Evolutionary conservation across 352 stramenopile species (phyloP).

Genomic region (Phytophthora uliginosa): DNA sequence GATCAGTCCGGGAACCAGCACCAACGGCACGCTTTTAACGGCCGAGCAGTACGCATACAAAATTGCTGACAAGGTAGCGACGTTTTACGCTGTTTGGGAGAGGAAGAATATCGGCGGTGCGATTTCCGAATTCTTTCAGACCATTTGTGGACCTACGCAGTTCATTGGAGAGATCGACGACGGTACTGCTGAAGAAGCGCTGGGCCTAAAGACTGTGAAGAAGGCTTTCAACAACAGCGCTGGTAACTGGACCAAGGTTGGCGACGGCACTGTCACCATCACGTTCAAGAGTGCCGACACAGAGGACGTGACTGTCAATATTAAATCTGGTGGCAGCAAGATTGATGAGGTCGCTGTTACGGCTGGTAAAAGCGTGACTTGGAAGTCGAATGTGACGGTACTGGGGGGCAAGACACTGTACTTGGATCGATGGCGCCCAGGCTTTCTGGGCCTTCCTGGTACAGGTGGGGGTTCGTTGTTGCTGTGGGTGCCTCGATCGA

Average conservation of each 20-base stretch:
- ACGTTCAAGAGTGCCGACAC: slow-evolving; percentile 45
- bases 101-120: slow-evolving; percentile 51
- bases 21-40: slow-evolving; percentile 42
- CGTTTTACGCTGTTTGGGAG: slow-evolving; percentile 58
- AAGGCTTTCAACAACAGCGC: slow-evolving; percentile 51
- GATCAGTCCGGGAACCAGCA: slow-evolving; percentile 52
- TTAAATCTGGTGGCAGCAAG: slow-evolving; percentile 45
- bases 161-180: slow-evolving; percentile 62
- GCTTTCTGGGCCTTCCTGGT: slow-evolving; percentile 41
- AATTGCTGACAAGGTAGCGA: slow-evolving; percentile 53
- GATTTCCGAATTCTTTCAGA: slow-evolving; percentile 60
- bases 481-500: slow-evolving; percentile 45
- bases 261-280: slow-evolving; percentile 43
- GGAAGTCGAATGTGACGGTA: slow-evolving; percentile 38
- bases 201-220: slow-evolving; percentile 52
- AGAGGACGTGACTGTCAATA: slow-evolving; percentile 50
- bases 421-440: slow-evolving; percentile 51
- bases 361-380: slow-evolving; percentile 41
- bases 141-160: slow-evolving; percentile 59
- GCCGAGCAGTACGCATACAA: slow-evolving; percentile 47
- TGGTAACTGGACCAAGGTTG: slow-evolving; percentile 43
- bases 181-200: slow-evolving; percentile 47
- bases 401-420: slow-evolving; percentile 53
- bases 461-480: slow-evolving; percentile 47
- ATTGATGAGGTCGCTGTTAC: slow-evolving; percentile 40